Conservation (phyloP, 2,329 filamentous ascomycete species). For the Cladosporium oxysporum region DNA sequence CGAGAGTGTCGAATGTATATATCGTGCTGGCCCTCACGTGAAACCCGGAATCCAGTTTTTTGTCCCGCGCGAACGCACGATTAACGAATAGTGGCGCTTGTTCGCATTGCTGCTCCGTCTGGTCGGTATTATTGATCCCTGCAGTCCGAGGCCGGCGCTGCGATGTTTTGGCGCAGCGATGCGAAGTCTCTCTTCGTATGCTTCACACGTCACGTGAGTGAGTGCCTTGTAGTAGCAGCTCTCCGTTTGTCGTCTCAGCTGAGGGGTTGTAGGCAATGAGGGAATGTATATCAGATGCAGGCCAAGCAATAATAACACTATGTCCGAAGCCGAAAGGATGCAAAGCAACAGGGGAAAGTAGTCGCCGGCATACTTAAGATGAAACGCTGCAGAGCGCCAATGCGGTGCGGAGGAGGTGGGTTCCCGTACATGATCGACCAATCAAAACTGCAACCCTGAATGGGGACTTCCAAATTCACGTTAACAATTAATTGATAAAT, state of each 20-base stretch:
- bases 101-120: conserved; percentile 14
- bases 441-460: neutral
- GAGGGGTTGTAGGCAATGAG: neutral
- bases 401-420: conserved; percentile 6
- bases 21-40: conserved; percentile 5
- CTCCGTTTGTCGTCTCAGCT: neutral
- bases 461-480: neutral
- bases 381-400: conserved; percentile 9
- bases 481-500: neutral
- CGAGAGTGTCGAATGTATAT: neutral
- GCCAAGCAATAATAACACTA: conserved; percentile 11
- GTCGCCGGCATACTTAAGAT: conserved; percentile 1
- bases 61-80: conserved; percentile 11
- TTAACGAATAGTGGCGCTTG: conserved; percentile 12
- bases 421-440: neutral
- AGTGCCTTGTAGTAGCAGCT: neutral
- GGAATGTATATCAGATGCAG: neutral
- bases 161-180: neutral
- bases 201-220: neutral
- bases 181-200: neutral
- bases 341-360: conserved; percentile 15
- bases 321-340: conserved; percentile 12
- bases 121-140: conserved; percentile 7
- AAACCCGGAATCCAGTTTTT: conserved; percentile 11
- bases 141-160: neutral